Evolutionary conservation across 179 eudicot species (phyloP).

Genomic region (Vitellaria paradoxa): DNA sequence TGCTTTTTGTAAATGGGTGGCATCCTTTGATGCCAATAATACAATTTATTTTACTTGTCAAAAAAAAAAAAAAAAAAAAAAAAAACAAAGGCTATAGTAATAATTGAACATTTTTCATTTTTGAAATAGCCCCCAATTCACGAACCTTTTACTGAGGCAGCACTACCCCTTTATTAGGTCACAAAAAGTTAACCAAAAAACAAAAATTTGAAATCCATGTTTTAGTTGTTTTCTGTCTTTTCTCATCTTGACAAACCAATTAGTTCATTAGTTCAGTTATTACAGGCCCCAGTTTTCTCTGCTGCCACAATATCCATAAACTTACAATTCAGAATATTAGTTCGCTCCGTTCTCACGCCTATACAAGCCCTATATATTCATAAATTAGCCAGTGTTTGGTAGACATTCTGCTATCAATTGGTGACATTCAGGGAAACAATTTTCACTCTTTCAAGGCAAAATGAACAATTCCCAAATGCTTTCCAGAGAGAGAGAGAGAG

Average conservation of each 20-base stretch:
- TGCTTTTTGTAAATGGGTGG: no score
- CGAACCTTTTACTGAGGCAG: background rate
- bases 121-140: background rate
- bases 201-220: background rate
- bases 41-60: no score
- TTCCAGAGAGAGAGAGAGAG: background rate
- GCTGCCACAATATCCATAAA: background rate
- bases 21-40: no score
- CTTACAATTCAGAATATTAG: background rate
- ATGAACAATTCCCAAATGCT: background rate
- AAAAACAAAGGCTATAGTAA: background rate
- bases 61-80: no score
- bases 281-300: background rate
- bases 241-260: background rate
- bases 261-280: background rate
- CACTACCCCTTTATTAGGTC: background rate
- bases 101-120: background rate
- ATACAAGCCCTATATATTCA: no score
- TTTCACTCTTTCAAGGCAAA: background rate
- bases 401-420: background rate
- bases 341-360: no score
- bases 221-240: background rate
- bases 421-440: background rate
- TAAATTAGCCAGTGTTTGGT: background rate
- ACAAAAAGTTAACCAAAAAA: background rate